Conservation (phyloP, 148 eudicot species). For the Camellia sinensis region DNA sequence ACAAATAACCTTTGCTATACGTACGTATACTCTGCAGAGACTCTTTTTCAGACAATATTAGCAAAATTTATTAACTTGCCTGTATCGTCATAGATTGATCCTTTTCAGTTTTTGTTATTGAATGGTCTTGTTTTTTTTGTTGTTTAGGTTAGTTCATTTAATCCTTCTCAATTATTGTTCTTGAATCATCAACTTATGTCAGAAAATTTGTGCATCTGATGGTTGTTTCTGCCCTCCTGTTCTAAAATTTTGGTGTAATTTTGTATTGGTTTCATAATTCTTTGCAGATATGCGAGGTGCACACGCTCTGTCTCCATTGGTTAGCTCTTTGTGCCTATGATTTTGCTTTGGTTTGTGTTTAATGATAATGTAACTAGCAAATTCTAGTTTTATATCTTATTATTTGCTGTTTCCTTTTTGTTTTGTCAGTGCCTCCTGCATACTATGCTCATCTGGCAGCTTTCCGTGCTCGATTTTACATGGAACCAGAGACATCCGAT, state of each 20-base stretch:
- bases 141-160: too few relatives aligned
- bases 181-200: neutral
- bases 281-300: conserved; percentile 77
- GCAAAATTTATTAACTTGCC: neutral
- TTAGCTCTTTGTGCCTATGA: conserved; percentile 13
- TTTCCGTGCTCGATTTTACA: conserved; percentile 69
- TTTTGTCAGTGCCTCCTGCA: conserved; percentile 61
- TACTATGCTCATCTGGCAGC: conserved; percentile 83
- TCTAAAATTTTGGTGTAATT: neutral
- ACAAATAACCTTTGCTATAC: conserved; percentile 75
- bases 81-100: neutral
- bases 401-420: neutral
- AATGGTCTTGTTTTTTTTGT: neutral
- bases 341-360: neutral
- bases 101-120: neutral
- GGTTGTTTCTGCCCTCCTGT: neutral
- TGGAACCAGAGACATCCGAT: conserved; percentile 69
- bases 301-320: conserved; percentile 80
- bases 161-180: neutral
- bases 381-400: neutral
- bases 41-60: neutral
- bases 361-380: neutral
- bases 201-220: neutral
- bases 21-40: conserved; percentile 29
- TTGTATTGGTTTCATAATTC: neutral